Evolutionary conservation across 2,329 filamentous ascomycete genomes (phyloP).

Genomic region (Hypoxylon sp.): DNA sequence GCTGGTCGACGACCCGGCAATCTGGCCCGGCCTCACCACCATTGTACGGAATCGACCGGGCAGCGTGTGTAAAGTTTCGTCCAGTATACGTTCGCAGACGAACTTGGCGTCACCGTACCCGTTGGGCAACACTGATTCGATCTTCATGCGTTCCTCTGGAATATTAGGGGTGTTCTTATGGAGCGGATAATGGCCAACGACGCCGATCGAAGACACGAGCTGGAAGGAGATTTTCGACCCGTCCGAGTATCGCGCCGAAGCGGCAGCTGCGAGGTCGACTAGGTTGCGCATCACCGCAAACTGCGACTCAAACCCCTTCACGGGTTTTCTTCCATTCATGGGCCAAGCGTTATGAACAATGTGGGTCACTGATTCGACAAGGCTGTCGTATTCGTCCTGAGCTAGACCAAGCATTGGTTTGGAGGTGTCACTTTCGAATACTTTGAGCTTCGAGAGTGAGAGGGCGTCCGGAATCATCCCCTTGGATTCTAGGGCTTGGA

Average conservation of each 20-base stretch:
- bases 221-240: constrained; percentile 43
- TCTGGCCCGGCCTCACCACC: constrained; percentile 57
- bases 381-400: background rate
- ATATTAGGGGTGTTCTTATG: constrained; percentile 38
- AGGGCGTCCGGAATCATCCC: background rate
- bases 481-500: background rate
- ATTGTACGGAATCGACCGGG: constrained; percentile 51
- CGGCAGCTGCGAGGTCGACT: background rate
- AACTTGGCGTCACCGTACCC: constrained; percentile 61
- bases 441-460: background rate
- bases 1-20: constrained; percentile 56
- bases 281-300: constrained; percentile 5
- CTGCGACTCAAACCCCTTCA: constrained; percentile 1
- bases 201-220: constrained; percentile 51
- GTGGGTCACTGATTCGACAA: background rate
- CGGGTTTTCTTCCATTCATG: background rate
- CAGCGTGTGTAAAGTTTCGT: constrained; percentile 53
- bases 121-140: constrained; percentile 51
- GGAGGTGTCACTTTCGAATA: background rate
- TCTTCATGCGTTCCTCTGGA: constrained; percentile 50
- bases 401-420: constrained; percentile 1
- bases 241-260: background rate
- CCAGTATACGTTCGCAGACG: constrained; percentile 57
- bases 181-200: constrained; percentile 45
- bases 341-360: constrained; percentile 12